A percentile compares a stretch with the other conserved stretches of the same genome.
phyloP scores from a whole-genome alignment of 495 filamentous ascomycete genomes.

The Lasiosphaeriaceae sp. region DNA sequence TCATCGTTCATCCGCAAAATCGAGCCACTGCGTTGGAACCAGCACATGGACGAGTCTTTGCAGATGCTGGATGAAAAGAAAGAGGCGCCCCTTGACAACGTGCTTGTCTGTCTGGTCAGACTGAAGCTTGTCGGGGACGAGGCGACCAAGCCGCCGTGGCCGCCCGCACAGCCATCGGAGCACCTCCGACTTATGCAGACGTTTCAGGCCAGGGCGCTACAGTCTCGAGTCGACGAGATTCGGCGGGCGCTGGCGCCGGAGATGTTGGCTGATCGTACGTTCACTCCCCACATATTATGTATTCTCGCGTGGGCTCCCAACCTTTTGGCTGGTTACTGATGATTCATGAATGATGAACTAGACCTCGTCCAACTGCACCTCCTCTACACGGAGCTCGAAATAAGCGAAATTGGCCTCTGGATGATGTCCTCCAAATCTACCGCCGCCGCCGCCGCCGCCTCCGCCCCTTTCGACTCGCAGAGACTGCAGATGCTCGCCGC shows the following conservation, averaged over 20 bases:
- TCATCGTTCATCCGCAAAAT: conserved; percentile 42
- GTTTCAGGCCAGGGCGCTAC: conserved; percentile 6
- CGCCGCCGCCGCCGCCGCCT: too few relatives aligned
- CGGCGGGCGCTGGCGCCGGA: background rate
- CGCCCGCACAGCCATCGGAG: background rate
- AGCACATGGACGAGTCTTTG: conserved; percentile 48
- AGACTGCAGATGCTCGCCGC: background rate
- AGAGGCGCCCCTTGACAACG: conserved; percentile 41
- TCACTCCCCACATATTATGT: background rate
- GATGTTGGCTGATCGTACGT: background rate
- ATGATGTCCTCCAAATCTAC: background rate
- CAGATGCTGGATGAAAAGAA: conserved; percentile 35
- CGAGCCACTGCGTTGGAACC: conserved; percentile 47
- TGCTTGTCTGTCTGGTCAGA: conserved; percentile 41
- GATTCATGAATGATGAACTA: background rate
- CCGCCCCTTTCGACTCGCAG: background rate
- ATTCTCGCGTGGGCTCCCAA: background rate
- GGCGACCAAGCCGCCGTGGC: background rate
- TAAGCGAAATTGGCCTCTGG: conserved; percentile 3
- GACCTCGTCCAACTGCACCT: conserved; percentile 2
- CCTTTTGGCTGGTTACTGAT: background rate
- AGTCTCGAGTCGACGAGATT: background rate
- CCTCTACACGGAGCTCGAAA: conserved; percentile 2
- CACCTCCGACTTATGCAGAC: background rate
- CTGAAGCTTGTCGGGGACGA: conserved; percentile 37